These are phyloP conservation scores for Xylaria intraflava DNA, from an alignment of 495 filamentous ascomycete genomes.

Conservation along the genomic window DNA sequence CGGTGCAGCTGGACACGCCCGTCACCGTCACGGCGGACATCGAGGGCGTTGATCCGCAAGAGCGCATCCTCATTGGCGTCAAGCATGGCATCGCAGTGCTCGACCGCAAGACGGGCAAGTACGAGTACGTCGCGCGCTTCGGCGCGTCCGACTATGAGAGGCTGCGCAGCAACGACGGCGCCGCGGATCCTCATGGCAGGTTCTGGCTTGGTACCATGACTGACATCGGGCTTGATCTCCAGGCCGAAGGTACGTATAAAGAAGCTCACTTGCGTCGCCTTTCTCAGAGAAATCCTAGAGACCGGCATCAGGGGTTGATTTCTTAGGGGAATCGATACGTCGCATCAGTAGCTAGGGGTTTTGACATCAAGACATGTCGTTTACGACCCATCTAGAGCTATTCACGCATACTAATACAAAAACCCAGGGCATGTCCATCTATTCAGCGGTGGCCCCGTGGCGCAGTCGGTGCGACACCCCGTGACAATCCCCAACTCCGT, in stretches of 20 bases:
- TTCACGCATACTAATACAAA: neutral
- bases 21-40: conserved; percentile 83
- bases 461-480: conserved; percentile 22
- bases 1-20: conserved; percentile 58
- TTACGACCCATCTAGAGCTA: neutral
- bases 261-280: no score
- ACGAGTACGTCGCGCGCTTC: conserved; percentile 40
- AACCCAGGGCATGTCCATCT: conserved; percentile 34
- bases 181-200: conserved; percentile 69
- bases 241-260: conserved; percentile 45
- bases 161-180: conserved; percentile 72
- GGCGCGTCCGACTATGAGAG: conserved; percentile 40
- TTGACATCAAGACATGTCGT: neutral
- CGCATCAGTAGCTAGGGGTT: no score
- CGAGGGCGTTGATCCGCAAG: conserved; percentile 53
- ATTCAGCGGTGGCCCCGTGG: conserved; percentile 23
- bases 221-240: conserved; percentile 51
- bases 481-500: conserved; percentile 85
- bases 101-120: conserved; percentile 51
- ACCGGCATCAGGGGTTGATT: neutral
- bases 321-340: no score
- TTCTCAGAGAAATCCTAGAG: neutral
- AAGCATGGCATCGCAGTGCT: conserved; percentile 76
- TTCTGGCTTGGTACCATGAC: conserved; percentile 93
- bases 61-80: conserved; percentile 67